These are phyloP conservation scores for Endogone sp. DNA, from an alignment of 192 early-diverging fungal genomes.

Conservation along the genomic window DNA sequence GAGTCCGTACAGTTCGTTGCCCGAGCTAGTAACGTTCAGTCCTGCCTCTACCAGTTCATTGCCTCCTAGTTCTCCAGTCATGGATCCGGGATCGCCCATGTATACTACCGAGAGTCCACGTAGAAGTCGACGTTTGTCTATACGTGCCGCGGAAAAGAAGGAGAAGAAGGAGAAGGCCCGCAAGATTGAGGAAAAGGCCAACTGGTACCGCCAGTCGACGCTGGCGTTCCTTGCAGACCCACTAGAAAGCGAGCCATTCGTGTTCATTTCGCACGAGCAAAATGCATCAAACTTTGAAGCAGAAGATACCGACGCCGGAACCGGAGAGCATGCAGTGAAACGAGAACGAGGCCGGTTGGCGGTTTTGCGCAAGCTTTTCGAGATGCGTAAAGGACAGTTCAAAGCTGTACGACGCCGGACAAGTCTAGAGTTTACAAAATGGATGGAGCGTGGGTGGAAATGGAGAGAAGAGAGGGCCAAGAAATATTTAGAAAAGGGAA, in stretches of 20 bases:
- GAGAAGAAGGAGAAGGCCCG: no score
- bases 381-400: constrained; percentile 7
- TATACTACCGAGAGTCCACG: no score
- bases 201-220: neutral
- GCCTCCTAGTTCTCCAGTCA: no score
- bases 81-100: no score
- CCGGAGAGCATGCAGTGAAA: neutral
- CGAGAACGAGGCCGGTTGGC: constrained; percentile 2
- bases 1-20: no score
- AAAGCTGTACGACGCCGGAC: constrained; percentile 3
- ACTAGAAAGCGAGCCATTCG: constrained; percentile 3
- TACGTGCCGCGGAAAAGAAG: no score
- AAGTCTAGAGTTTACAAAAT: constrained; percentile 9
- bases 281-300: constrained; percentile 9
- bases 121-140: no score
- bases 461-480: constrained; percentile 6
- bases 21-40: no score
- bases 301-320: neutral
- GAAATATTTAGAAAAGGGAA: neutral
- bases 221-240: neutral
- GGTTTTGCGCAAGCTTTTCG: constrained; percentile 4
- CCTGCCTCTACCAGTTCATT: no score
- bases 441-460: constrained; percentile 1
- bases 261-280: neutral
- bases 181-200: no score